Evolutionary conservation across 495 filamentous ascomycete species (phyloP).

Genomic region (Pseudomonodictys pantanalensis): DNA sequence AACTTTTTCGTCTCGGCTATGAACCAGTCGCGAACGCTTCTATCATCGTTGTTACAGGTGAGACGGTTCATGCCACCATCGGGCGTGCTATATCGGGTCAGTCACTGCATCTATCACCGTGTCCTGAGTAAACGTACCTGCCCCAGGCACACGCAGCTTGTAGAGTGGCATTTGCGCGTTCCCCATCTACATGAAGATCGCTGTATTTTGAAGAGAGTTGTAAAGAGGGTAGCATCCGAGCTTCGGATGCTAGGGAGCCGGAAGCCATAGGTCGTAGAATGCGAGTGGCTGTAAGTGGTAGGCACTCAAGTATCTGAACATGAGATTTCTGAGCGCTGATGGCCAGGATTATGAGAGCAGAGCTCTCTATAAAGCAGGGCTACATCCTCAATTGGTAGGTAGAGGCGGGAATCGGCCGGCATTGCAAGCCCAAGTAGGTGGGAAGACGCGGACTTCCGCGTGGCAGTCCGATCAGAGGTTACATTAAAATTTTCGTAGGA

Average conservation of each 20-base stretch:
- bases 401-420: not conserved
- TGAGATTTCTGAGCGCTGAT: not conserved
- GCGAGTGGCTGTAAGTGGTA: not conserved
- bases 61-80: slow-evolving; percentile 21
- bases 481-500: no score
- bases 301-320: not conserved
- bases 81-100: no score
- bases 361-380: not conserved
- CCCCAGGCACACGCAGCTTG: slow-evolving; percentile 17
- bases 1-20: slow-evolving; percentile 5
- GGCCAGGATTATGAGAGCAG: not conserved
- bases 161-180: slow-evolving; percentile 12
- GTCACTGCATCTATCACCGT: no score
- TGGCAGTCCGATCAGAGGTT: not conserved
- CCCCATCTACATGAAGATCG: slow-evolving; percentile 1
- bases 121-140: no score
- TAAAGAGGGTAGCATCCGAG: not conserved
- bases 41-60: slow-evolving; percentile 15
- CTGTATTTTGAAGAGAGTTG: slow-evolving; percentile 6
- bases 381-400: slow-evolving; percentile 4
- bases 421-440: not conserved
- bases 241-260: not conserved
- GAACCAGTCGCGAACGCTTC: slow-evolving; percentile 22
- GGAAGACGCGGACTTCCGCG: slow-evolving; percentile 7
- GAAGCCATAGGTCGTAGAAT: slow-evolving; percentile 9